Conservation (phyloP, 2,329 filamentous ascomycete genomes). For the Penicillium decumbens region DNA sequence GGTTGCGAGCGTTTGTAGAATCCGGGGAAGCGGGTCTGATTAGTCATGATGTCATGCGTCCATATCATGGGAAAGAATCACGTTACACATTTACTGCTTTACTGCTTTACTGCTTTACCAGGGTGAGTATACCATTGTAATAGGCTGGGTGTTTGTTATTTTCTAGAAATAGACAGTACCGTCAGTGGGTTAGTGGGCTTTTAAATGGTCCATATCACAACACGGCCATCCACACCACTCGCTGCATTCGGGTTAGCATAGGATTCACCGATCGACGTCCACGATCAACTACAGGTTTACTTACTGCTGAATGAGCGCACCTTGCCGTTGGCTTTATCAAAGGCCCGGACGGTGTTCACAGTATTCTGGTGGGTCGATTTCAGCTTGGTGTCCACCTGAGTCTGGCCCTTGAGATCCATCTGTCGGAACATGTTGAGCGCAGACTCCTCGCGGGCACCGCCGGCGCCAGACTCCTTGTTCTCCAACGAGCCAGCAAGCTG, state of each 20-base stretch:
- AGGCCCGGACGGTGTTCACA: conserved; percentile 76
- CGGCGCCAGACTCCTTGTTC: conserved; percentile 58
- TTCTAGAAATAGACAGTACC: background rate
- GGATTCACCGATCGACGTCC: conserved; percentile 1
- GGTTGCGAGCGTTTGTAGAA: background rate
- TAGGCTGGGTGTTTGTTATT: background rate
- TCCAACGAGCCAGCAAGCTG: conserved; percentile 77
- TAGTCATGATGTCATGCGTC: conserved; percentile 7
- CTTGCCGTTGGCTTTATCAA: conserved; percentile 59
- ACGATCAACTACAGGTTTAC: conserved; percentile 30
- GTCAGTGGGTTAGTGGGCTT: background rate
- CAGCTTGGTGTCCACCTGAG: conserved; percentile 85
- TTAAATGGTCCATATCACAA: conserved; percentile 72
- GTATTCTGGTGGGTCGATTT: conserved; percentile 97
- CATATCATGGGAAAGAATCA: background rate
- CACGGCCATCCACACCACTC: conserved; percentile 74
- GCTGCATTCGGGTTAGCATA: conserved; percentile 47
- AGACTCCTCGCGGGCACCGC: conserved; percentile 71
- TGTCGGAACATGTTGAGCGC: conserved; percentile 97
- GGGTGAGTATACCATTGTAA: background rate
- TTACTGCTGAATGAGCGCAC: conserved; percentile 84
- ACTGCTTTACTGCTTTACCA: background rate
- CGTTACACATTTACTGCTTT: background rate
- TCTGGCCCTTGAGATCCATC: conserved; percentile 96
- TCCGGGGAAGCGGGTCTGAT: conserved; percentile 5